Percentiles rank a stretch among this genome's conserved stretches.
Conservation (phyloP, 2,329 filamentous ascomycete species). For the Curvularia hawaiiensis region DNA sequence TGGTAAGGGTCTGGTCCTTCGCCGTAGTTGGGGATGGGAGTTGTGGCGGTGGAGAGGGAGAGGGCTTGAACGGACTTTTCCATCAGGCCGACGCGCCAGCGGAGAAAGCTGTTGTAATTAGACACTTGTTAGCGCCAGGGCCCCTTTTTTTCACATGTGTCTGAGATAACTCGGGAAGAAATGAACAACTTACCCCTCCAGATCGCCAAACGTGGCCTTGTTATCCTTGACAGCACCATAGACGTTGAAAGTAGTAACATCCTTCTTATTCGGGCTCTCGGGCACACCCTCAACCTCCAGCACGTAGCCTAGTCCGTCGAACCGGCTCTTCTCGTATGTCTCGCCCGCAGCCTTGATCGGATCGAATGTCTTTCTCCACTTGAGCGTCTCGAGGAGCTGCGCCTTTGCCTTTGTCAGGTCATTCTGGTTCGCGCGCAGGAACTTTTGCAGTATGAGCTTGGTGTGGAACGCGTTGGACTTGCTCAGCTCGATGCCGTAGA, state of each 20-base stretch:
- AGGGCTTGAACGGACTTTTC: slow-evolving; percentile 81
- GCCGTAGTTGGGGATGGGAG: slow-evolving; percentile 71
- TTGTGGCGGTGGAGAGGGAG: slow-evolving; percentile 69
- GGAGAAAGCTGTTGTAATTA: slow-evolving; percentile 70
- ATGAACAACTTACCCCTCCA: slow-evolving; percentile 66
- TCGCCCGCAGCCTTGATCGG: slow-evolving; percentile 68
- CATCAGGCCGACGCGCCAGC: slow-evolving; percentile 91
- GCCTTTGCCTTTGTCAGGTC: slow-evolving; percentile 74
- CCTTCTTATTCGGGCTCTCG: slow-evolving; percentile 60
- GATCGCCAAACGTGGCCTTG: slow-evolving; percentile 78
- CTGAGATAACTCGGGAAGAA: background rate
- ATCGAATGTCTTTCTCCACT: slow-evolving; percentile 80
- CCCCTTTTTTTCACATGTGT: background rate
- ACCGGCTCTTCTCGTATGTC: slow-evolving; percentile 70
- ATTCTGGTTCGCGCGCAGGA: slow-evolving; percentile 85
- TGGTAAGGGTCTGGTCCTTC: slow-evolving; percentile 78
- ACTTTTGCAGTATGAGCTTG: slow-evolving; percentile 88
- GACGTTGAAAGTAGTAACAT: slow-evolving; percentile 87
- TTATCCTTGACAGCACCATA: slow-evolving; percentile 87
- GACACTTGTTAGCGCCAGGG: background rate
- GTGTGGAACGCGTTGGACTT: slow-evolving; percentile 67
- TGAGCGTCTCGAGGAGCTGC: slow-evolving; percentile 78
- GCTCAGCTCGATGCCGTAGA: slow-evolving; percentile 80
- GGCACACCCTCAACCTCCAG: slow-evolving; percentile 68
- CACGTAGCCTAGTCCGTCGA: slow-evolving; percentile 79